Conservation (phyloP, 805 yeast species). For the Barnettozyma californica region DNA sequence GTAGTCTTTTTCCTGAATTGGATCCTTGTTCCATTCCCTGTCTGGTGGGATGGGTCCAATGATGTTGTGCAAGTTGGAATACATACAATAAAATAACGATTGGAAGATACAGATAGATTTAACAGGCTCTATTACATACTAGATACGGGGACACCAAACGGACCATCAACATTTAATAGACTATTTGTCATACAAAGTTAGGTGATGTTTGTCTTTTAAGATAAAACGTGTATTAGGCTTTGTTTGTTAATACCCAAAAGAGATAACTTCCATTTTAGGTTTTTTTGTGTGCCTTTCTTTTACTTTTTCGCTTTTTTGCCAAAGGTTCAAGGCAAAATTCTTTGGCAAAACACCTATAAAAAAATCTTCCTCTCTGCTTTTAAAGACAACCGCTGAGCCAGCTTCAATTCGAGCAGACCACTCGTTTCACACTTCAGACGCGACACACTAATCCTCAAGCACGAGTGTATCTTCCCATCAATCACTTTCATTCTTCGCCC, state of each 20-base stretch:
- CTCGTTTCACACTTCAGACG: too few relatives aligned
- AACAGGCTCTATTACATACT: too few relatives aligned
- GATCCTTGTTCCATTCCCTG: too few relatives aligned
- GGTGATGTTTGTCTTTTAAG: not conserved
- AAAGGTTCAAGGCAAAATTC: not conserved
- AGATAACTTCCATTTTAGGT: not conserved
- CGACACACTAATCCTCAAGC: not conserved
- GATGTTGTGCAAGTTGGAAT: too few relatives aligned
- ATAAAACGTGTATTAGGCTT: not conserved
- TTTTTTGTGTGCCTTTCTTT: not conserved
- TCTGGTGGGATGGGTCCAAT: too few relatives aligned
- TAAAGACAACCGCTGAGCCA: not conserved
- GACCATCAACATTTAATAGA: too few relatives aligned
- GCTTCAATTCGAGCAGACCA: not conserved
- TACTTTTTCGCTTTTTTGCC: not conserved
- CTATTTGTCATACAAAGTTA: too few relatives aligned
- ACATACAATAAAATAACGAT: too few relatives aligned
- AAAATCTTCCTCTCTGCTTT: not conserved
- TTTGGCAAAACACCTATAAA: not conserved
- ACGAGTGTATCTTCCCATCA: not conserved
- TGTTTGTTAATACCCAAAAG: not conserved
- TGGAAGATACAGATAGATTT: too few relatives aligned
- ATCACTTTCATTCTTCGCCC: too few relatives aligned
- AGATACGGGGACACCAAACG: too few relatives aligned
- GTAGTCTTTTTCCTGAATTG: too few relatives aligned